phyloP scores from a whole-genome alignment of 139 green algal genomes.

The Coccomyxa sp. region DNA sequence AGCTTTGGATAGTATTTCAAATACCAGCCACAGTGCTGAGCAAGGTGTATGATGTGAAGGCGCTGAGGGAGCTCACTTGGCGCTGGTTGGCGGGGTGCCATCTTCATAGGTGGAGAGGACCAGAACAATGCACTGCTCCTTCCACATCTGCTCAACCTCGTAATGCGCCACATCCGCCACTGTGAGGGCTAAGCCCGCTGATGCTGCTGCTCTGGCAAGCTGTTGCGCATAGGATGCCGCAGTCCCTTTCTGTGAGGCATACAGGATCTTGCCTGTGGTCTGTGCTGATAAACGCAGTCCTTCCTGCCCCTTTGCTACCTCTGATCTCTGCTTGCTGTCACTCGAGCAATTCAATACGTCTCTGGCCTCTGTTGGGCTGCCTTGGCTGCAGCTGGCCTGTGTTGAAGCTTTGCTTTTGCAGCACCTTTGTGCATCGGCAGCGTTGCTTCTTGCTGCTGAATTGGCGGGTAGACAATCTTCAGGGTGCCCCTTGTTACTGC shows the following conservation, averaged over 20 bases:
- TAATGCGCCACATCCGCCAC: slow-evolving; percentile 17
- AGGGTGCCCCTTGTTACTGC: too few relatives aligned
- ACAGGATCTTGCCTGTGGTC: slow-evolving; percentile 19
- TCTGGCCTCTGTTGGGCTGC: not conserved
- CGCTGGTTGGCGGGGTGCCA: slow-evolving; percentile 33
- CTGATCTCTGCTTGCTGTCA: not conserved
- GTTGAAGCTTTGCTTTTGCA: not conserved
- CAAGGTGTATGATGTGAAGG: not conserved
- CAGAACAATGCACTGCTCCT: slow-evolving; percentile 38
- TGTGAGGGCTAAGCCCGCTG: slow-evolving; percentile 5
- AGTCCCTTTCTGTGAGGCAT: slow-evolving; percentile 31
- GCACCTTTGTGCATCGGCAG: not conserved
- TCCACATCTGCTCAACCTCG: slow-evolving; percentile 32
- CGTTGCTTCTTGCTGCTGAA: not conserved
- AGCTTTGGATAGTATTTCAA: not conserved
- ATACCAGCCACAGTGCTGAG: not conserved
- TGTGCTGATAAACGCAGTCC: too few relatives aligned
- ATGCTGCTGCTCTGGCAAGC: slow-evolving; percentile 7
- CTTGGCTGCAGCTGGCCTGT: not conserved
- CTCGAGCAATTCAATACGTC: too few relatives aligned
- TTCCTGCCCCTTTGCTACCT: too few relatives aligned
- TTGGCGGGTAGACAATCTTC: too few relatives aligned
- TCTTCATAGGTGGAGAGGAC: slow-evolving; percentile 52
- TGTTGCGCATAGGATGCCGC: slow-evolving; percentile 15
- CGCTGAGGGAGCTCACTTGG: slow-evolving; percentile 28